Evolutionary conservation across 495 filamentous ascomycete species (phyloP).

Genomic region (Aspergillus homomorphus): DNA sequence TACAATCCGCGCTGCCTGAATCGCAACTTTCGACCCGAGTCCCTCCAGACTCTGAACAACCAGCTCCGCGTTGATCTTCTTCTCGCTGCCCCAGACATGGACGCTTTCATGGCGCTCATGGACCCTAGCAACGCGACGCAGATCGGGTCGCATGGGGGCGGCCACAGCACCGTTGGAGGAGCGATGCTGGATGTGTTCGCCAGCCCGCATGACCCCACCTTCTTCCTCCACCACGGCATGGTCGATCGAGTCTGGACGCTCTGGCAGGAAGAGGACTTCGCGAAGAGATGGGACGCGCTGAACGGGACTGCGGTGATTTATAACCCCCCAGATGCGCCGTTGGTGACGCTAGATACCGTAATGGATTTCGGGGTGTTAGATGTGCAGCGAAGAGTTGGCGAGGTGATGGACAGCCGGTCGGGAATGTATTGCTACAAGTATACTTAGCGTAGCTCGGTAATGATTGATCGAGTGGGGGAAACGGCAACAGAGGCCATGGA

Average conservation of each 20-base stretch:
- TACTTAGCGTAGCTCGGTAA: not conserved
- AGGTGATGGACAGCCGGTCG: conserved; percentile 26
- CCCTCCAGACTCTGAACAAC: conserved; percentile 22
- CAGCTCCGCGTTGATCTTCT: conserved; percentile 16
- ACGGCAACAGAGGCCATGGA: no score
- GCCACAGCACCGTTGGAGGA: conserved; percentile 27
- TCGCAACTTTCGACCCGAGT: conserved; percentile 29
- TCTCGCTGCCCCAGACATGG: conserved; percentile 15
- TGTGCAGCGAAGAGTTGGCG: conserved; percentile 18
- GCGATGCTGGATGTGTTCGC: conserved; percentile 31
- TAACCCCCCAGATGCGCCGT: conserved; percentile 22
- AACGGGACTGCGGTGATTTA: conserved; percentile 27
- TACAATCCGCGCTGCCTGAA: conserved; percentile 65
- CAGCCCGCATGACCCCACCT: conserved; percentile 48
- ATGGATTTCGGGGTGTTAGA: conserved; percentile 31
- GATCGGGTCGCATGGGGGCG: conserved; percentile 26
- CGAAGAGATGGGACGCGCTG: conserved; percentile 18
- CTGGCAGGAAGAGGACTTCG: conserved; percentile 43
- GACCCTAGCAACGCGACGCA: conserved; percentile 24
- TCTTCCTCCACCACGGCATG: conserved; percentile 56
- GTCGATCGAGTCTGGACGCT: conserved; percentile 57
- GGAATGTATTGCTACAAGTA: conserved; percentile 24
- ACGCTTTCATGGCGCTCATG: conserved; percentile 24
- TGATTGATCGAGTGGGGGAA: no score
- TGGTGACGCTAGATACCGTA: conserved; percentile 25